Conservation (phyloP, 495 filamentous ascomycete species). For the Talaromyces ruber region DNA sequence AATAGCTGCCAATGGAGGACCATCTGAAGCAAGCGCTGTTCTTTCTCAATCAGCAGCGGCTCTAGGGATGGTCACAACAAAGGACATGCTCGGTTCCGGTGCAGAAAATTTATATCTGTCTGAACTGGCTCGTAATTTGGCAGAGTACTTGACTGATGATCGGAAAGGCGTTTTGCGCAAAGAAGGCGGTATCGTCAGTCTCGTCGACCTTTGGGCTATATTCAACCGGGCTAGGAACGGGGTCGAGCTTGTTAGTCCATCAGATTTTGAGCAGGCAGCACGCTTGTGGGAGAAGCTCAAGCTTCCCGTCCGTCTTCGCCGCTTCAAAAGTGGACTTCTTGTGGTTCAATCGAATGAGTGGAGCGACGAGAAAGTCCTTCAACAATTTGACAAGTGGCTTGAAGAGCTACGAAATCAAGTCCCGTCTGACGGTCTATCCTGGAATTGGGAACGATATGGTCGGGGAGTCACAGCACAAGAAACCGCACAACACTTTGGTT, state of each 20-base stretch:
- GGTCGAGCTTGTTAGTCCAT: constrained; percentile 86
- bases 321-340: constrained; percentile 84
- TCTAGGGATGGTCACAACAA: constrained; percentile 82
- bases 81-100: constrained; percentile 68
- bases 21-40: constrained; percentile 59
- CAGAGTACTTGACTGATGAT: constrained; percentile 92
- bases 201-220: constrained; percentile 94
- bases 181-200: constrained; percentile 87
- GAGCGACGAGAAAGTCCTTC: constrained; percentile 85
- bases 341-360: constrained; percentile 85
- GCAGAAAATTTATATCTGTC: constrained; percentile 56
- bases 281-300: constrained; percentile 80
- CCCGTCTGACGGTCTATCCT: constrained; percentile 52
- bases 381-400: constrained; percentile 68
- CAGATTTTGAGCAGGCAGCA: constrained; percentile 86
- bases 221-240: constrained; percentile 95
- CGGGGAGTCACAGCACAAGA: constrained; percentile 85
- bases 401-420: constrained; percentile 58
- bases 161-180: constrained; percentile 66
- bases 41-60: constrained; percentile 79
- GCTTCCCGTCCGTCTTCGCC: constrained; percentile 76
- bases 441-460: constrained; percentile 73
- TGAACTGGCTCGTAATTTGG: constrained; percentile 80
- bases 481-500: constrained; percentile 82
- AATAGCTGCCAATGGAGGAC: constrained; percentile 42